phyloP scores from a whole-genome alignment of 2,329 filamentous ascomycete genomes.

The Monosporascus ibericus region DNA sequence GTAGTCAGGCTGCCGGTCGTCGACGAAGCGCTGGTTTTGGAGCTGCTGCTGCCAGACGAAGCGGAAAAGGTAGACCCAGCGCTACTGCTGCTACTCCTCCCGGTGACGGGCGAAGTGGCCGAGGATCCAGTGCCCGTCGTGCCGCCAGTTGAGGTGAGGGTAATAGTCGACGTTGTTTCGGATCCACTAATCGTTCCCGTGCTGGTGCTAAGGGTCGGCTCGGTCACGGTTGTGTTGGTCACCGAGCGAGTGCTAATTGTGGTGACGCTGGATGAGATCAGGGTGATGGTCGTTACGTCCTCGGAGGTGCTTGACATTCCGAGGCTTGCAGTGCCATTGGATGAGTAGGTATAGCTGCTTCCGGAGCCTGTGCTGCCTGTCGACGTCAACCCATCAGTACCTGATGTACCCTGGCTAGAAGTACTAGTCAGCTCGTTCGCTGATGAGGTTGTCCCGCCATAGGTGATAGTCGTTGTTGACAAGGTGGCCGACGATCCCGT shows the following conservation, averaged over 20 bases:
- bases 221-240: background rate
- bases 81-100: slow-evolving; percentile 10
- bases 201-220: too few relatives aligned
- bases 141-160: too few relatives aligned
- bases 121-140: slow-evolving; percentile 7
- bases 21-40: too few relatives aligned
- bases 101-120: slow-evolving; percentile 6
- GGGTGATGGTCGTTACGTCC: background rate
- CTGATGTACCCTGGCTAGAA: background rate
- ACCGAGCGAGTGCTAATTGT: background rate
- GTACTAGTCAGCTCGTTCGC: background rate
- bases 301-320: slow-evolving; percentile 7
- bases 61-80: slow-evolving; percentile 3
- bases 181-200: background rate
- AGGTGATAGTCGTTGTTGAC: background rate
- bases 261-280: slow-evolving; percentile 1
- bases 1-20: background rate
- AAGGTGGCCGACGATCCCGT: background rate
- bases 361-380: background rate
- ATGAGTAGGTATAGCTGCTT: background rate
- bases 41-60: background rate
- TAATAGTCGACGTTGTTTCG: background rate
- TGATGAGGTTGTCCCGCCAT: background rate
- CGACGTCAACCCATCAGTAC: background rate
- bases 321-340: slow-evolving; percentile 8